A percentile compares a stretch with the other conserved stretches of the same genome.
Conservation (phyloP, 495 filamentous ascomycete species). For the Daldinia loculata region DNA sequence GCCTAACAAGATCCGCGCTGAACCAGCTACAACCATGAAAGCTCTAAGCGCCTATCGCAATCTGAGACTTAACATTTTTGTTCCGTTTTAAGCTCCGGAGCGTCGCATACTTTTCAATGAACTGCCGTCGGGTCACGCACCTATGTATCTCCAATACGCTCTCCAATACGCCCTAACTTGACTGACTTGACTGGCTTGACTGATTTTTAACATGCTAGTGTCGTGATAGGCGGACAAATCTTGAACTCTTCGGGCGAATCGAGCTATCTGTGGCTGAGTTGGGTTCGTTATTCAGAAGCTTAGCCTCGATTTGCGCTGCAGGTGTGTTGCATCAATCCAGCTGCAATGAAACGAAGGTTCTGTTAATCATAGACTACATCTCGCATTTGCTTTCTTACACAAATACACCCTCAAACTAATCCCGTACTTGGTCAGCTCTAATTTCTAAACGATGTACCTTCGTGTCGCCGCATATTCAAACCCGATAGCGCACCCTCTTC, state of each 20-base stretch:
- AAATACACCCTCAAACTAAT: constrained; percentile 16
- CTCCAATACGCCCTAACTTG: background rate
- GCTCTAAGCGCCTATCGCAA: constrained; percentile 37
- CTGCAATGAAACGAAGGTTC: constrained; percentile 38
- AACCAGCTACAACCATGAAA: constrained; percentile 31
- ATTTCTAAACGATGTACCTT: constrained; percentile 21
- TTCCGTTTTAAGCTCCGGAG: constrained; percentile 25
- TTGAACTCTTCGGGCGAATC: constrained; percentile 35
- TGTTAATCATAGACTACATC: constrained; percentile 39
- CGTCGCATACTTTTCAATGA: constrained; percentile 21
- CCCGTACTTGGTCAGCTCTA: constrained; percentile 25
- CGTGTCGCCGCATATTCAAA: constrained; percentile 20
- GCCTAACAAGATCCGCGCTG: constrained; percentile 28
- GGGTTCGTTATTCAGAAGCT: constrained; percentile 35
- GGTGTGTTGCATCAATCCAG: constrained; percentile 44
- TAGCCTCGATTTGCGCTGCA: constrained; percentile 40
- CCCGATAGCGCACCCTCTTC: constrained; percentile 22
- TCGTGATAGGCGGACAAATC: constrained; percentile 34
- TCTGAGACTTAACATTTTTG: constrained; percentile 35
- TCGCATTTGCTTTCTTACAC: constrained; percentile 36
- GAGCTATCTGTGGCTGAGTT: constrained; percentile 40
- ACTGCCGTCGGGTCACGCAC: constrained; percentile 42
- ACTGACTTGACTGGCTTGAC: background rate
- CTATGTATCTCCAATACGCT: background rate
- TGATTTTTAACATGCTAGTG: constrained; percentile 25